Base-by-base conservation (phyloP, 148 eudicot species). In the Rhododendron mucronatum region DNA sequence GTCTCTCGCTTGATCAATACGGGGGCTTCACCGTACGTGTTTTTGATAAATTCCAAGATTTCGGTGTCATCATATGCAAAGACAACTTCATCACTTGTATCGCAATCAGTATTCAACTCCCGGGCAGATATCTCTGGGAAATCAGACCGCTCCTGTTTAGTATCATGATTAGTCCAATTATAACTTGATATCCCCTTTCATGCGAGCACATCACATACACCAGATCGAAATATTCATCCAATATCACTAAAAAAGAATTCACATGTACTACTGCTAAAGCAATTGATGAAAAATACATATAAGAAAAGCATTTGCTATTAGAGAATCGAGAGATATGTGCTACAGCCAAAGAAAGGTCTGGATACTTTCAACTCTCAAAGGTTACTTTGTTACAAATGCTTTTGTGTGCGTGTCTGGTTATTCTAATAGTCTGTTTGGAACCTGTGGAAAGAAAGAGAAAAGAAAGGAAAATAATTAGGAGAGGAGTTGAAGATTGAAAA, bases 21-120 rank as follows among this genome's bases (percentile, higher is more conserved):
- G 7, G 81, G 81, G 33, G 51, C 81, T 47, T 47, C 81, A n/a
- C 81, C 81, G 5, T 78, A 45, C 7, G 57, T 78, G 81, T n/a
- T 44, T n/a, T 78, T 78, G 55, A 78, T 78, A 45, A 78, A 78
- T 78, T 78, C 81, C 28, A 78, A 23, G 13, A 78, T 78, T 78
- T 41, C 57, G 9, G 47, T n/a, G 28, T 78, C 53, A 47, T 23
- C 57, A n/a, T 78, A 45, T 26, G 55, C 81, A 23, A 44, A 47
- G 30, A 47, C 16, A 44, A 45, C 35, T 78, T 12, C 28, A 78
- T 45, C 81, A 78, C 47, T n/a, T 44, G 30, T 23, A 23, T 23
- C 9, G 8, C 26, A 23, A 2, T 45, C 26, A 0, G 4, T 47
- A 78, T 78, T 47, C 2, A 11, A 26, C 81, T 78, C 81, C 35